Evolutionary conservation across 768 basidiomycete species (phyloP), one percentile per base, ranked within the genome.

Genomic region (Pleurotus eryngii): DNA sequence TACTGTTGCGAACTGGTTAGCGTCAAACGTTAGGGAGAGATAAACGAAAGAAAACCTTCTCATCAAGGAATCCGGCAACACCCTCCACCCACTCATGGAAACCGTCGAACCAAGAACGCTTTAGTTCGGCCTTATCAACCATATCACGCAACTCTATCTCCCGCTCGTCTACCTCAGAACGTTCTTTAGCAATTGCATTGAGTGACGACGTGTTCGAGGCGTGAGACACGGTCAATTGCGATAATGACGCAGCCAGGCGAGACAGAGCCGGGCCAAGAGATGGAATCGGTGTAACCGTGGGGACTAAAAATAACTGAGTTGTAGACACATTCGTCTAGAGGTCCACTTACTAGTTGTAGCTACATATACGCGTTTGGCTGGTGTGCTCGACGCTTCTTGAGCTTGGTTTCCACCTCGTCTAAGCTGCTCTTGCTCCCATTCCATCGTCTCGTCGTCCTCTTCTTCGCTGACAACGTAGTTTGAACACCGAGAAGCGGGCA

Each of bases 401-500:
- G 77, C 68, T 22, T 69, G 69, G 60, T 83, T 80, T 2, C 87
- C 90, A 7, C 88, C 89, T 56, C 92, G 79, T 22, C 89, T 84
- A 24, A 92, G 73, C 63, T 95, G 92, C 56, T 89, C 89, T 59
- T 82, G 81, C 64, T 93, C 91, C 92, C 92, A 95, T 70, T 93
- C 89, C 8, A 79, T 75, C 0, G 87, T 83, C 67, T 94, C 92
- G 67, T 95, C 92, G 58, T 93, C 92, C 56, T 87, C 83, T 51
- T 92, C 92, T 51, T 85, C 87, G 3, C 89, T 90, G 55, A 49
- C 27, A 14, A 54, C 22, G 45, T 4, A 18, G 2, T 22, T 30
- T 37, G 7, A 53, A 11, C 12, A 22, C 11, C 3, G n/a, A 9
- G 18, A 18, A n/a, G 14, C 17, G n/a, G 17, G 47, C 3, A 24